Conservation (phyloP, 345 rosid genomes). For the Bretschneidera sinensis region DNA sequence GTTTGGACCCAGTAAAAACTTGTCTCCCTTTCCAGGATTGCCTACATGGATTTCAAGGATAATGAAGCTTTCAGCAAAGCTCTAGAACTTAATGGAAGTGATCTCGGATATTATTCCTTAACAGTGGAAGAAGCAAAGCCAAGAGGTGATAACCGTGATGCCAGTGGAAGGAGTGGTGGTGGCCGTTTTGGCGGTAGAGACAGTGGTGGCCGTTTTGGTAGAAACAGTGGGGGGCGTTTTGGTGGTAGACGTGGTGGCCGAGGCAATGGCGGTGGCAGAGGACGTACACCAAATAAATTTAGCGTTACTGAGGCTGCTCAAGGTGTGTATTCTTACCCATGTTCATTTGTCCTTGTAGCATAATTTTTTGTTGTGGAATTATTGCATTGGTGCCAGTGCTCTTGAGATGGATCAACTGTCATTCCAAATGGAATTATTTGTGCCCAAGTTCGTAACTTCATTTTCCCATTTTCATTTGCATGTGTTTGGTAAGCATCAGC, state of each 20-base stretch:
- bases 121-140: constrained; percentile 73
- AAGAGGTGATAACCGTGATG: constrained; percentile 33
- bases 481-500: too few relatives aligned
- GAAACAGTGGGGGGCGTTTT: constrained; percentile 29
- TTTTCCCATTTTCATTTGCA: too few relatives aligned
- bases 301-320: constrained; percentile 24
- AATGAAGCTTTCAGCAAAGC: constrained; percentile 46
- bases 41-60: constrained; percentile 63
- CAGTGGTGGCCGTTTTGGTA: constrained; percentile 19
- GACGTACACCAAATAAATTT: constrained; percentile 42
- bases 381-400: too few relatives aligned
- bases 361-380: too few relatives aligned
- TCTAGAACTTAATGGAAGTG: constrained; percentile 49
- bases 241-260: constrained; percentile 39
- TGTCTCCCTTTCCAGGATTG: constrained; percentile 59
- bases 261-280: constrained; percentile 29
- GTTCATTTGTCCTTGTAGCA: background rate
- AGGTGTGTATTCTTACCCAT: background rate
- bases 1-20: too few relatives aligned
- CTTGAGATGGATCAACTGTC: too few relatives aligned
- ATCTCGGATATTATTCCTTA: constrained; percentile 39
- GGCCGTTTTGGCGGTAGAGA: constrained; percentile 30
- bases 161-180: constrained; percentile 34
- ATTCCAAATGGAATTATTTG: too few relatives aligned
- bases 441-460: too few relatives aligned